These are phyloP conservation scores for Suhomyces pyralidae DNA, from an alignment of 805 yeast genomes.

Conservation along the genomic window DNA sequence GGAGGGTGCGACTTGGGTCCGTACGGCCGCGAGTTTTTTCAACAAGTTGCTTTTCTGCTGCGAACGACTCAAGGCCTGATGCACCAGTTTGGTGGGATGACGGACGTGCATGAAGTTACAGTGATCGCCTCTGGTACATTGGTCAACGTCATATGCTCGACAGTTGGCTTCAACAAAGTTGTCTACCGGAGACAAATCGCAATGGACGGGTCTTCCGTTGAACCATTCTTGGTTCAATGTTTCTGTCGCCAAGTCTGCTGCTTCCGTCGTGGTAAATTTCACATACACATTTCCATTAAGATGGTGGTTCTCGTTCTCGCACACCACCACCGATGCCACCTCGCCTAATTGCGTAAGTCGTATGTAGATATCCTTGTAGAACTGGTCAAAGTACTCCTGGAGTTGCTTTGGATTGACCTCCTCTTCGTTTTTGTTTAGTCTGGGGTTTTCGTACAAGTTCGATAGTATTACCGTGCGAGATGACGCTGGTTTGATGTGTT, in stretches of 20 bases:
- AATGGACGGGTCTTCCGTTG: conserved; percentile 70
- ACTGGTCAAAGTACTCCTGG: conserved; percentile 52
- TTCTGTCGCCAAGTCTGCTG: conserved; percentile 59
- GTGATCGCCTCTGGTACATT: conserved; percentile 74
- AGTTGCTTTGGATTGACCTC: conserved; percentile 34
- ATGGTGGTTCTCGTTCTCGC: conserved; percentile 82
- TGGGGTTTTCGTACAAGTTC: conserved; percentile 64
- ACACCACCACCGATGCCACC: conserved; percentile 63
- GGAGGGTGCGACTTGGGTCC: neutral
- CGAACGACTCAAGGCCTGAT: conserved; percentile 36
- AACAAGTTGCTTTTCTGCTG: conserved; percentile 31
- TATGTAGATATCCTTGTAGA: conserved; percentile 68
- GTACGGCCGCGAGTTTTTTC: conserved; percentile 9
- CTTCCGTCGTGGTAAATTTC: conserved; percentile 50
- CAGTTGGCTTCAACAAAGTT: conserved; percentile 73
- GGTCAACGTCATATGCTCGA: conserved; percentile 58
- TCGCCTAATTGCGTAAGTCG: conserved; percentile 52
- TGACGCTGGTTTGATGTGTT: conserved; percentile 61
- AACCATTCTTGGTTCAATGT: conserved; percentile 80
- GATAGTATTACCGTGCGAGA: conserved; percentile 66
- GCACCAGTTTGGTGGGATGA: conserved; percentile 47
- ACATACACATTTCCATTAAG: conserved; percentile 84
- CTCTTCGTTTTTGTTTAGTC: conserved; percentile 30
- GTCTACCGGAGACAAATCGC: conserved; percentile 74
- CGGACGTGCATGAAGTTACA: conserved; percentile 87